Percentiles rank a stretch among this genome's conserved stretches.
These are phyloP conservation scores for Suhomyces kunorum DNA, from an alignment of 1,139 yeast species.

Conservation along the genomic window DNA sequence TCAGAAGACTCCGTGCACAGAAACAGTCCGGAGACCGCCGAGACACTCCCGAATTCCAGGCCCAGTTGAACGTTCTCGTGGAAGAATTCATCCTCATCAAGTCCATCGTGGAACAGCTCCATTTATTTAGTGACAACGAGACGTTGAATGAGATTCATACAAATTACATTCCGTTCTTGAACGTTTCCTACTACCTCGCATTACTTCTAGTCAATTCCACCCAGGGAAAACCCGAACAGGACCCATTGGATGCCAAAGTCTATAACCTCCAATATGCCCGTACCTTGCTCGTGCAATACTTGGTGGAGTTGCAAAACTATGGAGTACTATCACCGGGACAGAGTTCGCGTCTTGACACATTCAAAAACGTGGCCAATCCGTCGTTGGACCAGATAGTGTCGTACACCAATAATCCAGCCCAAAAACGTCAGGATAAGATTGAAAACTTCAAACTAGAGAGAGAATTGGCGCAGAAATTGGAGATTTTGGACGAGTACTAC, in stretches of 20 bases:
- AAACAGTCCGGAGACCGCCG: conserved; percentile 21
- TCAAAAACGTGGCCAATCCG: conserved; percentile 45
- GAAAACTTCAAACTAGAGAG: conserved; percentile 64
- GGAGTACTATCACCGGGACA: conserved; percentile 45
- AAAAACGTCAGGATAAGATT: conserved; percentile 70
- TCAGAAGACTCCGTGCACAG: conserved; percentile 12
- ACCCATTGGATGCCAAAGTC: conserved; percentile 29
- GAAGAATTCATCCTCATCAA: conserved; percentile 32
- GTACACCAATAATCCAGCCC: conserved; percentile 45
- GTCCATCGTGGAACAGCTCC: conserved; percentile 26
- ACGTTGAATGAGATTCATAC: conserved; percentile 57
- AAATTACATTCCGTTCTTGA: conserved; percentile 53
- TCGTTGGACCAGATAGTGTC: conserved; percentile 34
- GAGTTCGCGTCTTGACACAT: conserved; percentile 36
- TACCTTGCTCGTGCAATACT: conserved; percentile 44
- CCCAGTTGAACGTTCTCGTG: conserved; percentile 22
- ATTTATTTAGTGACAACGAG: conserved; percentile 64
- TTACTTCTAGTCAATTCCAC: conserved; percentile 22
- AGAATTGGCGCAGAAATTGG: conserved; percentile 47
- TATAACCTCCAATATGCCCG: conserved; percentile 45
- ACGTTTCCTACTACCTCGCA: conserved; percentile 55
- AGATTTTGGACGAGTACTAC: conserved; percentile 35
- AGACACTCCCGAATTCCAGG: conserved; percentile 33
- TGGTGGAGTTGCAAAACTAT: conserved; percentile 43
- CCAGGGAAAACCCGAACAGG: conserved; percentile 13